Percentiles rank a stretch among this genome's conserved stretches.
These are phyloP conservation scores for Pythium coloratum DNA, from an alignment of 352 stramenopile genomes.

Conservation along the genomic window DNA sequence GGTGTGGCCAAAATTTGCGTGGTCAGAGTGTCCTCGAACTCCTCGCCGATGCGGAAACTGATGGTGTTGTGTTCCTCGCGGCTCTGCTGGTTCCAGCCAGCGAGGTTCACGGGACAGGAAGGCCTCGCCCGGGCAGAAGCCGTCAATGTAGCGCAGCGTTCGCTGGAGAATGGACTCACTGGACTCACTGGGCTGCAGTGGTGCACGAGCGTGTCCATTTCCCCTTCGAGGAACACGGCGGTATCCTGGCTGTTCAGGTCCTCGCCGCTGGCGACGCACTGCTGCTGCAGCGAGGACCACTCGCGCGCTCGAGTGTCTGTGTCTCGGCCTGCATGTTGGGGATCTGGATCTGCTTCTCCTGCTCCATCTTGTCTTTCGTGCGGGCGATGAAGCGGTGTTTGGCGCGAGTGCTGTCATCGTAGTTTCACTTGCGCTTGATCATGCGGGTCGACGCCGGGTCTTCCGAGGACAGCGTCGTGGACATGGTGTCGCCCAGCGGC, in stretches of 20 bases:
- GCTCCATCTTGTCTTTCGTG: constrained; percentile 28
- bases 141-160: constrained; percentile 34
- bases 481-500: constrained; percentile 6
- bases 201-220: constrained; percentile 29
- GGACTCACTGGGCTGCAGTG: constrained; percentile 24
- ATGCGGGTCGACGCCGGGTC: constrained; percentile 5
- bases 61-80: constrained; percentile 31
- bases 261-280: constrained; percentile 30
- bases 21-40: constrained; percentile 19
- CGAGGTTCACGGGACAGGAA: constrained; percentile 26
- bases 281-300: constrained; percentile 25
- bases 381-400: constrained; percentile 34
- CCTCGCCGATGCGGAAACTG: constrained; percentile 29
- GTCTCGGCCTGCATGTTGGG: constrained; percentile 22
- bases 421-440: constrained; percentile 31
- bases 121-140: constrained; percentile 30
- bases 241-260: constrained; percentile 30
- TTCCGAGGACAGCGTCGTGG: constrained; percentile 14
- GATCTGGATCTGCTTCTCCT: constrained; percentile 31
- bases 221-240: constrained; percentile 28
- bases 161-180: constrained; percentile 30
- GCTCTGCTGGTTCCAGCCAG: constrained; percentile 28
- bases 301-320: constrained; percentile 25
- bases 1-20: constrained; percentile 25
- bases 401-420: constrained; percentile 29